Evolutionary conservation across 1,139 yeast species (phyloP), one percentile per base, ranked within the genome.

Genomic region (Wickerhamomyces sp.): DNA sequence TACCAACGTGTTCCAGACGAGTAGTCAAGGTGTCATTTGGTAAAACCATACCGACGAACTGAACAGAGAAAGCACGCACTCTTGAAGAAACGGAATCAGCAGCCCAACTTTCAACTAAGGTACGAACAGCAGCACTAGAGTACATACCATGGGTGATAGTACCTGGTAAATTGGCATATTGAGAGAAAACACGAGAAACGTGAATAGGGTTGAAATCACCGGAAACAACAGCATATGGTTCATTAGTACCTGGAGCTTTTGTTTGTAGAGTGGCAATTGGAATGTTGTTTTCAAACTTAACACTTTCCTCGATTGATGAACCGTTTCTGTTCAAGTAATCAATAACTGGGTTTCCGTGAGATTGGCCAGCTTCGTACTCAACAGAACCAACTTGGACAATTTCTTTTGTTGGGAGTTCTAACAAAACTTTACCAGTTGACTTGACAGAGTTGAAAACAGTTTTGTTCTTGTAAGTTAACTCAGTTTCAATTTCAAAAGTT

Each of bases 71-170:
- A 33, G 96, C 97, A 63, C 96, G 81, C 43, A 94, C 97, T 70
- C 98, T 86, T 41, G 92, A 77, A 42, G 96, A 94, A 55, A 87
- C 90, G 64, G 94, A 89, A 65, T 89, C 92, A 47, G 99, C 98
- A 52, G 98, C 98, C 90, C 96, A 90, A 64, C 88, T 87, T 71
- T 92, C 99, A 53, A 92, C 97, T 61, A 89, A 76, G 16, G 94
- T 79, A 72, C 98, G 83, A 50, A 90, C 92, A 47, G 95, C 78
- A 49, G 97, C 98, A 59, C 96, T 86, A 17, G 97, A 87, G 75
- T 80, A 94, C 98, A 92, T 92, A 61, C 99, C 99, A 60, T 94
- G 98, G 28, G 98, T 92, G 58, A 92, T 92, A 31, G 97, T 92
- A 53, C 98, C 98, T 47, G 96, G 96, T 59, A 92, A 75, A 58